Conservation (phyloP, 225 moss, liverwort and hornwort species). For the Climacium dendroides region DNA sequence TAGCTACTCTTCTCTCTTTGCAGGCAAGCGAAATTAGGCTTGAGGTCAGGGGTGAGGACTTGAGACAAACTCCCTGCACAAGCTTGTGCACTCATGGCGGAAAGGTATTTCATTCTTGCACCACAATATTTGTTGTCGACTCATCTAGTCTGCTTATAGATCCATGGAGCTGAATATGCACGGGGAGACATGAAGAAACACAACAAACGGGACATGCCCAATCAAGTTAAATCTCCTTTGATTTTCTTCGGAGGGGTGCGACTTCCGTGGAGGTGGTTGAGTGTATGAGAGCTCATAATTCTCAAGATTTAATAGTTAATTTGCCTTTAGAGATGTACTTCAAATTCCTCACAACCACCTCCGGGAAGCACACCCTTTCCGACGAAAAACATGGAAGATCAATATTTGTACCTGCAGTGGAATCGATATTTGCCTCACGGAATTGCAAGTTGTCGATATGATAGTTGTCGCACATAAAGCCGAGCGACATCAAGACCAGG, state of each 20-base stretch:
- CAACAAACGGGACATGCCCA: neutral
- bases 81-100: neutral
- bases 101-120: neutral
- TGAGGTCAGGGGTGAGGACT: neutral
- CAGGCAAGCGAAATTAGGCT: neutral
- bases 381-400: neutral
- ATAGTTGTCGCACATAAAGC: neutral
- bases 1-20: neutral
- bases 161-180: neutral
- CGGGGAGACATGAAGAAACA: neutral
- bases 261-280: neutral
- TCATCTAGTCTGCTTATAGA: neutral
- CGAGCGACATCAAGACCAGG: neutral
- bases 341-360: neutral
- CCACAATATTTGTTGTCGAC: neutral
- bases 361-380: accelerated
- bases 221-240: neutral
- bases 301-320: neutral
- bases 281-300: neutral
- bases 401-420: neutral
- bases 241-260: neutral
- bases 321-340: neutral
- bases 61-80: neutral
- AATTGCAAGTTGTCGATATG: neutral
- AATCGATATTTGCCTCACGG: neutral